Conservation (phyloP, 805 yeast genomes). For the Scheffersomyces ergatensis region DNA sequence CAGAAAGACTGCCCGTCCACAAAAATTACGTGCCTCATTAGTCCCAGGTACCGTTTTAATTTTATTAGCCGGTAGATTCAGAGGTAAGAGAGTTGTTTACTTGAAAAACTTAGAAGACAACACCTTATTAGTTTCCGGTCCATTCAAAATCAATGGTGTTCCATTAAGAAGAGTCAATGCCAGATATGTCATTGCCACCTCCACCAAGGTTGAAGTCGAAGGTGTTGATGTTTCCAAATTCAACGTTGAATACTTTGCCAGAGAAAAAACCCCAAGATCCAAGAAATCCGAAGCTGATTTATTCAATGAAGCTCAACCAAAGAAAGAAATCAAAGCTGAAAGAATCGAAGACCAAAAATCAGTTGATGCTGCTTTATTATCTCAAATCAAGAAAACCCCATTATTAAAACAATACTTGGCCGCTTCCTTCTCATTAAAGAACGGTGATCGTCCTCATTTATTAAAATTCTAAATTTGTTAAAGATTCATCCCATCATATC, state of each 20-base stretch:
- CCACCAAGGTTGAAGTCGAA: conserved; percentile 81
- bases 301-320: conserved; percentile 73
- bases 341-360: conserved; percentile 96
- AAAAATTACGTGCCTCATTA: conserved; percentile 90
- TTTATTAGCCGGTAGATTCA: conserved; percentile 98
- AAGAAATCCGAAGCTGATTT: conserved; percentile 89
- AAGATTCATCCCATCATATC: not conserved
- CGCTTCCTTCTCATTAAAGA: conserved; percentile 92
- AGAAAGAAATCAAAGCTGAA: conserved; percentile 87
- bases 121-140: conserved; percentile 96
- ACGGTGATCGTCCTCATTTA: conserved; percentile 97
- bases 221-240: conserved; percentile 86
- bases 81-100: conserved; percentile 99
- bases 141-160: conserved; percentile 99
- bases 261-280: conserved; percentile 78
- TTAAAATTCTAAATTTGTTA: conserved; percentile 76
- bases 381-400: conserved; percentile 96
- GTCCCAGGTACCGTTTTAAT: conserved; percentile 98
- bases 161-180: conserved; percentile 99
- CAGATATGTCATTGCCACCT: conserved; percentile 98
- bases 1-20: conserved; percentile 91
- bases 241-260: conserved; percentile 93
- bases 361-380: conserved; percentile 87
- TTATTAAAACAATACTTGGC: conserved; percentile 95
- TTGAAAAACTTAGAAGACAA: conserved; percentile 96